Percentiles rank a stretch among this genome's conserved stretches.
Evolutionary conservation across 257 asterid genomes (phyloP).

Genomic region (Catharanthus roseus): DNA sequence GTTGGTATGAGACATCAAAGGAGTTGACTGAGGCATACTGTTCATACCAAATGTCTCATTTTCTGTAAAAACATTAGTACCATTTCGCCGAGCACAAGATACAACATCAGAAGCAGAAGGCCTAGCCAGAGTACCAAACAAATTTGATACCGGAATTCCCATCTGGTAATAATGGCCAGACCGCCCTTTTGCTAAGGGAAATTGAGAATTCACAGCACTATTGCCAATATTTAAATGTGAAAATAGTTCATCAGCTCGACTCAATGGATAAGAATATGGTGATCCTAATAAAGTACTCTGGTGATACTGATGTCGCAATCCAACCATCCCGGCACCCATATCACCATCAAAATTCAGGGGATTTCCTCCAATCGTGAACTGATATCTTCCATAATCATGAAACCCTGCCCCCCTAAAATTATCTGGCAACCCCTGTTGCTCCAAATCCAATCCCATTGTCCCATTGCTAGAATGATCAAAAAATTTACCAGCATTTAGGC

Average conservation of each 20-base stretch:
- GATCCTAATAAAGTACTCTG: constrained; percentile 27
- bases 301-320: constrained; percentile 30
- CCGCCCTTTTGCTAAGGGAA: constrained; percentile 22
- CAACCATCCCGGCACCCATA: constrained; percentile 25
- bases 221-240: constrained; percentile 28
- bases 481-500: constrained; percentile 25
- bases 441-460: constrained; percentile 19
- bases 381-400: constrained; percentile 31
- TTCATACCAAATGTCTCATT: constrained; percentile 26
- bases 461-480: constrained; percentile 27
- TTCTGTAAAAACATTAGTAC: constrained; percentile 29
- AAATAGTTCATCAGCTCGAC: constrained; percentile 24
- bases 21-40: constrained; percentile 29
- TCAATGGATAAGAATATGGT: constrained; percentile 19
- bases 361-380: constrained; percentile 26
- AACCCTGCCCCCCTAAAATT: constrained; percentile 20
- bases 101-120: constrained; percentile 26
- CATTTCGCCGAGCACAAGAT: constrained; percentile 25
- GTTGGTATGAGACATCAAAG: constrained; percentile 17
- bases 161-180: constrained; percentile 24
- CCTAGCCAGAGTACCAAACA: constrained; percentile 24
- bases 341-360: constrained; percentile 31
- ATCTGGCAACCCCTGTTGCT: constrained; percentile 24
- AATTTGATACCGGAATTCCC: constrained; percentile 32
- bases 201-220: constrained; percentile 27